These are phyloP conservation scores for Anacardium occidentale DNA, from an alignment of 345 rosid genomes.

Conservation along the genomic window DNA sequence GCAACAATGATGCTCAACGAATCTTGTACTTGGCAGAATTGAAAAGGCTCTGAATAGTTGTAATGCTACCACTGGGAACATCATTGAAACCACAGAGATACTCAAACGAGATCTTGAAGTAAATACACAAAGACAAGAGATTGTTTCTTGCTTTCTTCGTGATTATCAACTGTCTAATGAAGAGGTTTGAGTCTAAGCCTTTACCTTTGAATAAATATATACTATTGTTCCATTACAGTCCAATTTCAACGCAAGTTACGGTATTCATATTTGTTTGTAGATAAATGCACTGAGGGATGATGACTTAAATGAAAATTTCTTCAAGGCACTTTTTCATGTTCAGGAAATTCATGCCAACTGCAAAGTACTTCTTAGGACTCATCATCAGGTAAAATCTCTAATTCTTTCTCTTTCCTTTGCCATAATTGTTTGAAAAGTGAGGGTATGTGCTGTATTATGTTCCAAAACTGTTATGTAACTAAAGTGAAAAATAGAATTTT, in stretches of 20 bases:
- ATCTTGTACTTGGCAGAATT: constrained; percentile 42
- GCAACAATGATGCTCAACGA: background rate
- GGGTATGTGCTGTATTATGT: background rate
- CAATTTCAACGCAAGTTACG: background rate
- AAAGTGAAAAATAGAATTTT: no score
- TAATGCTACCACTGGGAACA: constrained; percentile 83
- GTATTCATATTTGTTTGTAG: constrained; percentile 33
- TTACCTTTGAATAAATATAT: background rate
- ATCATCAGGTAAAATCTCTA: constrained; percentile 70
- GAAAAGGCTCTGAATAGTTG: constrained; percentile 82
- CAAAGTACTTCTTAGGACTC: constrained; percentile 88
- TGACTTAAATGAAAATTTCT: constrained; percentile 76
- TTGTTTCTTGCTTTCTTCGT: constrained; percentile 88
- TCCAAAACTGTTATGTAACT: background rate
- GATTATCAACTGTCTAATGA: constrained; percentile 91
- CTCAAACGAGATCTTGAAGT: constrained; percentile 85
- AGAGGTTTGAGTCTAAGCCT: constrained; percentile 51
- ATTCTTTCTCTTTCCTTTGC: background rate
- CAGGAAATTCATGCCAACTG: constrained; percentile 96
- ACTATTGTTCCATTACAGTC: background rate
- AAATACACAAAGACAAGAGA: constrained; percentile 89
- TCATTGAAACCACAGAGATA: constrained; percentile 89
- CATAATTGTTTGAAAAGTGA: background rate
- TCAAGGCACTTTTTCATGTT: constrained; percentile 90
- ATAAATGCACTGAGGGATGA: constrained; percentile 87